A percentile compares a stretch with the other conserved stretches of the same genome.
Conservation (phyloP, 169 alveolate species). For the Eimeria necatrix region DNA sequence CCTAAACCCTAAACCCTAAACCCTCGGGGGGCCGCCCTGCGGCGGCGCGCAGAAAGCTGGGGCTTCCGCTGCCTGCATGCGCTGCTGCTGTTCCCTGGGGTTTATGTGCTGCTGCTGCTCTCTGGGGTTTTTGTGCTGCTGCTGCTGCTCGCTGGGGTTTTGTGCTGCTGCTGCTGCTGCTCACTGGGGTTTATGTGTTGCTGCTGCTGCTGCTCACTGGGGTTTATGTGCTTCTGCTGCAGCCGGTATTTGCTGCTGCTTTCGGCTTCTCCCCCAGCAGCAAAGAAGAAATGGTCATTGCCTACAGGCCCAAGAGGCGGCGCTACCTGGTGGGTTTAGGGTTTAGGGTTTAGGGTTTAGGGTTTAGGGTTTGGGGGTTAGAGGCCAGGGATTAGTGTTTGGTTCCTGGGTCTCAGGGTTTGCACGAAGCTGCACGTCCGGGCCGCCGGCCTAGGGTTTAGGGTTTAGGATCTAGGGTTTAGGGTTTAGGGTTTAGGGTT, state of each 20-base stretch:
- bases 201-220: too few species aligned
- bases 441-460: too few species aligned
- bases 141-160: too few species aligned
- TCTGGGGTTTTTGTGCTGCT: too few species aligned
- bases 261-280: slow-evolving; percentile 2
- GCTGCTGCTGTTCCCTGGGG: too few species aligned
- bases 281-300: background rate
- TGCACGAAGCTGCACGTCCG: background rate
- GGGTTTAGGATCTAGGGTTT: too few species aligned
- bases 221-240: background rate
- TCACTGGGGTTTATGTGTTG: background rate
- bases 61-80: too few species aligned
- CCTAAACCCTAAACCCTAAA: background rate
- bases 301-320: slow-evolving; percentile 27
- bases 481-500: too few species aligned
- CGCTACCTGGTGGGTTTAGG: background rate
- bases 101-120: too few species aligned
- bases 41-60: too few species aligned
- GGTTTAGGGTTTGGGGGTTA: background rate
- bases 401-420: background rate
- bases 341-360: slow-evolving; percentile 4
- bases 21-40: too few species aligned
- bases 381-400: background rate
- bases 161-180: too few species aligned
- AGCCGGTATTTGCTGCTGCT: slow-evolving; percentile 19